Conservation (phyloP, 2,329 filamentous ascomycete genomes). For the Coniochaeta prunicola region DNA sequence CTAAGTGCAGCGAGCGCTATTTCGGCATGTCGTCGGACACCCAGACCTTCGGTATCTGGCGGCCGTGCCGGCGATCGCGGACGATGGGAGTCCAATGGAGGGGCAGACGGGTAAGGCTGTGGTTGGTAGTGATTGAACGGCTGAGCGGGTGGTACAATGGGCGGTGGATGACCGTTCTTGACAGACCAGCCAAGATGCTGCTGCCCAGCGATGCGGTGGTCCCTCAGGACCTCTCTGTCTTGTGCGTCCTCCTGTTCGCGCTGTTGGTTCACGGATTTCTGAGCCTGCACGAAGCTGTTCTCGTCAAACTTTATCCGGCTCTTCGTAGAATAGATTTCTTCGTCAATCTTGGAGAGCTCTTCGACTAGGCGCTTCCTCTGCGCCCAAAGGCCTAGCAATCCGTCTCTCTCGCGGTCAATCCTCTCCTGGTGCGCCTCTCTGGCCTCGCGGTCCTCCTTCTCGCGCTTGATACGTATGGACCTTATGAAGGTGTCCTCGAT, state of each 20-base stretch:
- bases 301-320: background rate
- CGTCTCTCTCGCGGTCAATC: background rate
- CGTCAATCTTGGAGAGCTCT: conserved; percentile 23
- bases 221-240: background rate
- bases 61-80: background rate
- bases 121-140: background rate
- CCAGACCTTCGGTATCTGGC: background rate
- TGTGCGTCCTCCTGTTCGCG: background rate
- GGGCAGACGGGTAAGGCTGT: background rate
- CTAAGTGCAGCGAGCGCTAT: background rate
- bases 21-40: background rate
- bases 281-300: conserved; percentile 2
- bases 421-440: conserved; percentile 23
- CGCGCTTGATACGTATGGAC: conserved; percentile 10
- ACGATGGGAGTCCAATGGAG: background rate
- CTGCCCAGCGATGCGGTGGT: background rate
- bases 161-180: background rate
- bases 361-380: conserved; percentile 27
- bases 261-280: conserved; percentile 5
- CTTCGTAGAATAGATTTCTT: background rate
- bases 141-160: background rate
- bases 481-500: conserved; percentile 25
- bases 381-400: conserved; percentile 19
- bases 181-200: background rate
- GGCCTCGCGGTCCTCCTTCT: conserved; percentile 20